A percentile compares a stretch with the other conserved stretches of the same genome.
Conservation (phyloP, 2,329 filamentous ascomycete genomes). For the Pestalotiopsis sp. region DNA sequence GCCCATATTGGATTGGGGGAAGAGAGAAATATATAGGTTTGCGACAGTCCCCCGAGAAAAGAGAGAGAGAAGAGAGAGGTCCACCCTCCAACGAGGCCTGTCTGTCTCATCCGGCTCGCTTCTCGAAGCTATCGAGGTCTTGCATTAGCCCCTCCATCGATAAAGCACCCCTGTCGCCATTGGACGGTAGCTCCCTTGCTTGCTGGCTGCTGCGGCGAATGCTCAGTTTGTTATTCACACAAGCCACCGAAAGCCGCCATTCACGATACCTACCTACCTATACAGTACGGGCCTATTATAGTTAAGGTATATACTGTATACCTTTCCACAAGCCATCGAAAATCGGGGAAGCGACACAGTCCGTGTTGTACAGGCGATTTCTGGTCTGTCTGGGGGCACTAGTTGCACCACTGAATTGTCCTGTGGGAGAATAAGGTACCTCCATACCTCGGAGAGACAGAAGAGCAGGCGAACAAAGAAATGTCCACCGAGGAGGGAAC, state of each 20-base stretch:
- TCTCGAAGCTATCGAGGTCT: slow-evolving; percentile 11
- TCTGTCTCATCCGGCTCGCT: not conserved
- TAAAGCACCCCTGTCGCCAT: slow-evolving; percentile 7
- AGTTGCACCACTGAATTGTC: not conserved
- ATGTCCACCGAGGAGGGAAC: slow-evolving; percentile 51
- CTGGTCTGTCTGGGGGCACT: not conserved
- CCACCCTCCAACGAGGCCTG: not conserved
- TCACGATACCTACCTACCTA: not conserved
- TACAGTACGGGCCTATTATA: not conserved
- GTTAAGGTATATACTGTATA: not conserved
- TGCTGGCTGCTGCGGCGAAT: not conserved
- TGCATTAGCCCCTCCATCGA: slow-evolving; percentile 16
- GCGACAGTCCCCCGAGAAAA: not conserved
- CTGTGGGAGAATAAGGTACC: not conserved
- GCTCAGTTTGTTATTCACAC: not conserved
- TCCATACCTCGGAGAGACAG: not conserved
- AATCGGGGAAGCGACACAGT: not conserved
- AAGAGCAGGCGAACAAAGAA: slow-evolving; percentile 5
- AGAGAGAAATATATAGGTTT: not conserved
- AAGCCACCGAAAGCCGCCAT: not conserved
- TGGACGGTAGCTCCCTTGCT: not conserved
- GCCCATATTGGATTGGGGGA: not conserved
- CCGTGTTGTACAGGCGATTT: not conserved
- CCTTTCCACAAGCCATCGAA: not conserved
- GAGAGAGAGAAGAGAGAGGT: not conserved